These are phyloP conservation scores for Straminergon stramineum DNA, from an alignment of 225 moss, liverwort and hornwort genomes.

Conservation along the genomic window DNA sequence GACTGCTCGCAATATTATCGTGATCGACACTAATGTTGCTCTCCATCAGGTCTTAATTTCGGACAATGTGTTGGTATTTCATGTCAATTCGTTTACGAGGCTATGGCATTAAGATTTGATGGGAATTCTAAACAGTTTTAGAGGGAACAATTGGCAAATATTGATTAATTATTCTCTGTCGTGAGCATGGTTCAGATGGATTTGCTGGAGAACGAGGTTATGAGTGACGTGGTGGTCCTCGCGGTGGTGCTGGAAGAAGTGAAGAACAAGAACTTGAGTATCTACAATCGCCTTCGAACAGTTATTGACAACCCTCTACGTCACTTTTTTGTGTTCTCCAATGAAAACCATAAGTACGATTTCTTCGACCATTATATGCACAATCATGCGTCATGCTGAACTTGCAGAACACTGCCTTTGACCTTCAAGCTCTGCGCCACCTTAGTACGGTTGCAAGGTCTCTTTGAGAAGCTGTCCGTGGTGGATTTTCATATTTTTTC, in stretches of 20 bases:
- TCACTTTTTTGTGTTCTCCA: conserved; percentile 84
- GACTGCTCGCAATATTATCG: conserved; percentile 43
- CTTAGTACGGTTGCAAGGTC: background rate
- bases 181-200: conserved; percentile 55
- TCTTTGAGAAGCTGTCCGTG: background rate
- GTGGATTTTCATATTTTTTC: background rate
- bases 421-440: background rate
- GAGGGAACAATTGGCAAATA: background rate
- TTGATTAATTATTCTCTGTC: background rate
- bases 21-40: conserved; percentile 93
- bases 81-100: background rate
- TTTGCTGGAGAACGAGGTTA: conserved; percentile 75
- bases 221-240: conserved; percentile 82
- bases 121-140: background rate
- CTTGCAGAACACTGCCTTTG: background rate
- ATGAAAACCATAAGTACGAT: conserved; percentile 85
- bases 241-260: conserved; percentile 91
- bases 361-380: background rate
- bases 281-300: conserved; percentile 81
- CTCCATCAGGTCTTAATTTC: conserved; percentile 71
- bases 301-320: conserved; percentile 73
- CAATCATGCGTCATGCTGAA: background rate
- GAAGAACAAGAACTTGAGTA: conserved; percentile 81
- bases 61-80: background rate
- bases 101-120: background rate